Evolutionary conservation across 192 early-diverging fungal species (phyloP).

Genomic region (Linnemannia hyalina): DNA sequence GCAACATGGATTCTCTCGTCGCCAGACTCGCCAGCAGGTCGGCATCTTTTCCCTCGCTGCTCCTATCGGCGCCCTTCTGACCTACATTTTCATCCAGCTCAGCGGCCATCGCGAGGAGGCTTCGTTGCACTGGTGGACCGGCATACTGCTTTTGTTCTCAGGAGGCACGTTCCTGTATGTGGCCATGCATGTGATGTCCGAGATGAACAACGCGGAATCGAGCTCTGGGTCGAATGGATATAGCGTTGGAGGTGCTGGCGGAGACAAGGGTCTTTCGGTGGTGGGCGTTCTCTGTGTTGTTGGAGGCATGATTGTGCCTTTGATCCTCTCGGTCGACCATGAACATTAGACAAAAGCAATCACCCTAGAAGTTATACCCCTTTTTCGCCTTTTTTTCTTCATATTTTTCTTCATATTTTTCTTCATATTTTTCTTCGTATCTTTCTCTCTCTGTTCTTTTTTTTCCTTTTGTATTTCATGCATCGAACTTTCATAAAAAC

Average conservation of each 20-base stretch:
- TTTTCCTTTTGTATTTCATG: background rate
- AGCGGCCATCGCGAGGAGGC: constrained; percentile 52
- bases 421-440: background rate
- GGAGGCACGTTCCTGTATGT: constrained; percentile 94
- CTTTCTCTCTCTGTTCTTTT: background rate
- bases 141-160: constrained; percentile 88
- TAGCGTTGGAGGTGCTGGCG: constrained; percentile 36
- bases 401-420: background rate
- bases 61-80: constrained; percentile 82
- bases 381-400: background rate
- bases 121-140: constrained; percentile 80
- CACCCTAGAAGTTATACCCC: background rate
- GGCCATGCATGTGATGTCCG: constrained; percentile 79
- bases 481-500: background rate
- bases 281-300: constrained; percentile 50
- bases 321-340: constrained; percentile 53
- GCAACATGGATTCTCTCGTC: constrained; percentile 74
- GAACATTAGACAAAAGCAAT: constrained; percentile 30
- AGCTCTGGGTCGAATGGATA: constrained; percentile 28
- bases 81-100: constrained; percentile 60
- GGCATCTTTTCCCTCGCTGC: constrained; percentile 86
- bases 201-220: constrained; percentile 57
- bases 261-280: constrained; percentile 43
- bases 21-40: constrained; percentile 80
- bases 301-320: constrained; percentile 52